Evolutionary conservation across 768 basidiomycete genomes (phyloP).

Genomic region (Crucibulum laeve): DNA sequence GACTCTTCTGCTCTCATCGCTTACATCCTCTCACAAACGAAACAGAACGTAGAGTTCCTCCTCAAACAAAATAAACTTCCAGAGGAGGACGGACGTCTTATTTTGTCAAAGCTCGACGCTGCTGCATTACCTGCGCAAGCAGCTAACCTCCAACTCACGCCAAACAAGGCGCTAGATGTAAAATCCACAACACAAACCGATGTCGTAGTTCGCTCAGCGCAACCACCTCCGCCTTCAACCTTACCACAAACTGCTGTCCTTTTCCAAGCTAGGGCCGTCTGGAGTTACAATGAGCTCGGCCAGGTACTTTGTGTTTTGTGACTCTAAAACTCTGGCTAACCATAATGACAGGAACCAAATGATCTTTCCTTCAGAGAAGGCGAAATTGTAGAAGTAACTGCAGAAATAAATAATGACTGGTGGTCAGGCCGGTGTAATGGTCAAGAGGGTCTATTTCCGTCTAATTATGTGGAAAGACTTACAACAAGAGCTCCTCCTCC

Average conservation of each 20-base stretch:
- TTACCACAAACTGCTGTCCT: slow-evolving; percentile 18
- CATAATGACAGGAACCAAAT: slow-evolving; percentile 48
- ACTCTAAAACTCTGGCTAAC: neutral
- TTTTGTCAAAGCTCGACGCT: slow-evolving; percentile 40
- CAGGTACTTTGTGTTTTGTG: slow-evolving; percentile 17
- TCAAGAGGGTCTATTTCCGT: slow-evolving; percentile 69
- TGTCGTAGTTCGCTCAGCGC: too few relatives aligned
- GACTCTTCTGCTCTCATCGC: slow-evolving; percentile 19
- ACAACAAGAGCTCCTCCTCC: slow-evolving; percentile 10
- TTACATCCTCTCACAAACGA: slow-evolving; percentile 52
- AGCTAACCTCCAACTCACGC: neutral
- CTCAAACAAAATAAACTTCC: slow-evolving; percentile 44
- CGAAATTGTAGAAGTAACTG: slow-evolving; percentile 69
- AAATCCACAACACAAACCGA: neutral
- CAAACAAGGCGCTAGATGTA: neutral
- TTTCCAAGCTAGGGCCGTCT: slow-evolving; percentile 49
- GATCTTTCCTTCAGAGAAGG: slow-evolving; percentile 74
- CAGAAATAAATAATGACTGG: slow-evolving; percentile 80
- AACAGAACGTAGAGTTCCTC: slow-evolving; percentile 52
- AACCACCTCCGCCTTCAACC: slow-evolving; percentile 8
- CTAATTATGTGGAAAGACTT: slow-evolving; percentile 64
- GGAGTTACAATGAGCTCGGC: slow-evolving; percentile 62
- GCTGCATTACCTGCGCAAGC: slow-evolving; percentile 2
- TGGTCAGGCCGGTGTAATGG: slow-evolving; percentile 73
- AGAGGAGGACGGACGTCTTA: slow-evolving; percentile 35